A percentile compares a stretch with the other conserved stretches of the same genome.
phyloP scores from a whole-genome alignment of 495 filamentous ascomycete species.

The Neurospora discreta region DNA sequence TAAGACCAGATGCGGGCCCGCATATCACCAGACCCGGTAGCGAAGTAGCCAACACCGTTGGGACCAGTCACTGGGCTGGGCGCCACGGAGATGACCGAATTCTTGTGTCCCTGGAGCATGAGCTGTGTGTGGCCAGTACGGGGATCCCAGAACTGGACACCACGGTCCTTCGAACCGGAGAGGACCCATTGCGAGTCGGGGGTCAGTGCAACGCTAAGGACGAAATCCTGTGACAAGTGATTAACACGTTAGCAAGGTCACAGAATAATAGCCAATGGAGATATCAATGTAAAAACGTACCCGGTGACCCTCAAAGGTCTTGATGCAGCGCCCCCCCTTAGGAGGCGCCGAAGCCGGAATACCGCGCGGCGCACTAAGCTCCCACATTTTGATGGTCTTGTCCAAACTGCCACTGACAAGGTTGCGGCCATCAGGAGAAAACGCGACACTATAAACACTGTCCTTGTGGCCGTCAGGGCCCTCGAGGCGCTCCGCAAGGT shows the following conservation, averaged over 20 bases:
- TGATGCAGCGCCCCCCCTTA: constrained; percentile 72
- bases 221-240: constrained; percentile 57
- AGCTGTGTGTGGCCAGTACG: constrained; percentile 77
- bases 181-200: constrained; percentile 84
- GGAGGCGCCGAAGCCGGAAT: constrained; percentile 38
- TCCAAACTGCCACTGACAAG: constrained; percentile 84
- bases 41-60: constrained; percentile 58
- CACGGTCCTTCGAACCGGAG: constrained; percentile 82
- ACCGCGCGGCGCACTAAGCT: constrained; percentile 59
- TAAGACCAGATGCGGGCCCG: constrained; percentile 83
- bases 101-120: constrained; percentile 90
- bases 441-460: constrained; percentile 86
- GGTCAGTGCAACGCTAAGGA: constrained; percentile 78
- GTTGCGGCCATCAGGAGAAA: constrained; percentile 77
- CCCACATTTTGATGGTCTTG: constrained; percentile 95
- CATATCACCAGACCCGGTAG: constrained; percentile 86
- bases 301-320: constrained; percentile 86
- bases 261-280: neutral
- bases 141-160: constrained; percentile 90
- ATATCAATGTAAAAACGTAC: constrained; percentile 36
- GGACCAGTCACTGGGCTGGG: constrained; percentile 78
- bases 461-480: constrained; percentile 82
- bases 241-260: neutral
- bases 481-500: constrained; percentile 72
- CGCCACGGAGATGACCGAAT: constrained; percentile 83